Base-by-base conservation (phyloP, 2,329 filamentous ascomycete genomes). In the Phaeosphaeria sp. region DNA sequence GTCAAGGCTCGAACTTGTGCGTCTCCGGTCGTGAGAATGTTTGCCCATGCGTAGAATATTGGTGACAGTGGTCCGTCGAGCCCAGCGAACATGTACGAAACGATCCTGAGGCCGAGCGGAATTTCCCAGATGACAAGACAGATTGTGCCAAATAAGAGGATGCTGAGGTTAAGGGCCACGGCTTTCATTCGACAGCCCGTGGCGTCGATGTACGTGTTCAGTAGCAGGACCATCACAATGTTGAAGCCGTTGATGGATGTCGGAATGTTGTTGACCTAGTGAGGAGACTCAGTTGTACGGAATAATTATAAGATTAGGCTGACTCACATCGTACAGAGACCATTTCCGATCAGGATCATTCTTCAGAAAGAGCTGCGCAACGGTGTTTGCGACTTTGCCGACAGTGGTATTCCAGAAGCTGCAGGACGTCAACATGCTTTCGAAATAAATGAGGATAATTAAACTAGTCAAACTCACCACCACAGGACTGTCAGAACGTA, bases 261-360 rank as follows among this genome's bases (percentile, higher is more conserved):
- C 1, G 80, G 79, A 33, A 81, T 81, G 61, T 79, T 81, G 69
- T 82, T 82, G 70, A 81, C 76, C 60, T 81, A 33, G 30, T 63
- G 36, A 15, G 1, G 75, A 73, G 2, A 80, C 67, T 0, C 72
- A 70, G 64, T 78, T 80, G 17, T 60, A 62, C 17, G 7, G 3
- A 11, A 39, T 13, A n/a, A n/a, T n/a, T 15, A 13, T 13, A 13
- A 13, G 8, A 36, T 36, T 13, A 36, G 30, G 25, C 6, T 79
- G 47, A 80, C 79, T n/a, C 57, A 81, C 77, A 24, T 78, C 69
- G 56, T 78, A 78, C 3, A 68, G 74, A 24, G 47, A 49, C 47
- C 47, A 49, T 21, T 49, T 39, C 1, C 36, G 47, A 17, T 49
- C 30, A 2, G 27, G 47, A 21, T 49, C 47, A 30, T 49, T 49